Conservation (phyloP, 2,329 filamentous ascomycete genomes). For the Aureobasidium sp. region DNA sequence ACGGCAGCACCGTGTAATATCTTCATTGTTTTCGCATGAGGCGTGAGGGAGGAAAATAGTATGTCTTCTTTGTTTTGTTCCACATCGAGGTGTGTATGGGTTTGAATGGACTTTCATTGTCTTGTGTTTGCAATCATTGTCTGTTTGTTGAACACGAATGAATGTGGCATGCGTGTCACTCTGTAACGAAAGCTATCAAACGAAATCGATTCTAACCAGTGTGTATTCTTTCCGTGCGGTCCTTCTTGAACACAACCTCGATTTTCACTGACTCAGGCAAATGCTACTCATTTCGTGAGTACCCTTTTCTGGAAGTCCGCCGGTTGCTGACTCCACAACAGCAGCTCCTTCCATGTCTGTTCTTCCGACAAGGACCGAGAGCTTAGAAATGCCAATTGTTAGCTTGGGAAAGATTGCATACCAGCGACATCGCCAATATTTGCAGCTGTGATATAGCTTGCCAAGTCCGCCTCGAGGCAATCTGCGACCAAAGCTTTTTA, state of each 20-base stretch:
- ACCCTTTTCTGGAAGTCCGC: background rate
- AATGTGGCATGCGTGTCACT: background rate
- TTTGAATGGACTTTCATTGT: background rate
- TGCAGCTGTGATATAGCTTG: background rate
- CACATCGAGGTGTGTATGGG: background rate
- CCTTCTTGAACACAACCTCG: background rate
- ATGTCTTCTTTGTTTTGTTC: background rate
- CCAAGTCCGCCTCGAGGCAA: background rate
- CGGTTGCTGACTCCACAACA: background rate
- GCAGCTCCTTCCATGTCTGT: background rate
- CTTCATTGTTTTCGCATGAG: conserved; percentile 10
- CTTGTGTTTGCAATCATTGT: background rate
- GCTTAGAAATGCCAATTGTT: background rate
- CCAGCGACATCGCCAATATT: background rate
- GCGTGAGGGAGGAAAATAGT: conserved; percentile 2
- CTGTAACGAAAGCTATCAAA: background rate
- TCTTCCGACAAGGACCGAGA: background rate
- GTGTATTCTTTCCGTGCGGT: background rate
- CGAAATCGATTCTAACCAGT: background rate
- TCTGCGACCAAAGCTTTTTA: background rate
- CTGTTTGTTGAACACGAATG: background rate
- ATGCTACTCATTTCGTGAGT: background rate
- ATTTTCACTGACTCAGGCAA: background rate
- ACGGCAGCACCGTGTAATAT: conserved; percentile 9
- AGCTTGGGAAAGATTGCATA: background rate